Evolutionary conservation across 495 filamentous ascomycete genomes (phyloP).

Genomic region (Aspergillus ellipticus): DNA sequence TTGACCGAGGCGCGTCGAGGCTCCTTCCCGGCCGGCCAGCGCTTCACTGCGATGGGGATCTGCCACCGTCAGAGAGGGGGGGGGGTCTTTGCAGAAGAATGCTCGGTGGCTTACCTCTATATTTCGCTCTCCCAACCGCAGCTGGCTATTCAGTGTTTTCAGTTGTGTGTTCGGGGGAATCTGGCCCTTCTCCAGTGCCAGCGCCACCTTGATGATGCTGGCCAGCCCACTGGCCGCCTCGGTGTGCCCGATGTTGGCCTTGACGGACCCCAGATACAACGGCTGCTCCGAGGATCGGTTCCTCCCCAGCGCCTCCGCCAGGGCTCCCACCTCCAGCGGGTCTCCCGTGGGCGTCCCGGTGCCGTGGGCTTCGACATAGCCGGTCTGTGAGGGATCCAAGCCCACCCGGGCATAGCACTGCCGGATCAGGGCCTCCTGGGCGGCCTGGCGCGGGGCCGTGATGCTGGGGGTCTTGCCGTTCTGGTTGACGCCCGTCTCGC

Average conservation of each 20-base stretch:
- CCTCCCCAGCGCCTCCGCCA: conserved; percentile 6
- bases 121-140: conserved; percentile 33
- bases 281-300: no score
- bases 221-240: conserved; percentile 40
- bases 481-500: conserved; percentile 43
- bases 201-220: conserved; percentile 49
- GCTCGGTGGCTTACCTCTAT: conserved; percentile 1
- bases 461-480: conserved; percentile 26
- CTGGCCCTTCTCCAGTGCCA: conserved; percentile 42
- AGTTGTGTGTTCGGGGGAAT: conserved; percentile 43
- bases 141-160: neutral
- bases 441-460: conserved; percentile 15
- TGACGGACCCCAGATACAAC: conserved; percentile 47
- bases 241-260: conserved; percentile 42
- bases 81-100: no score
- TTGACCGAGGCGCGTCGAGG: conserved; percentile 14
- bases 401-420: conserved; percentile 24
- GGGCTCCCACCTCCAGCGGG: conserved; percentile 3
- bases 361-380: conserved; percentile 31
- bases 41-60: neutral
- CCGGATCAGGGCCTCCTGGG: conserved; percentile 26
- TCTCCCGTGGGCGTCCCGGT: conserved; percentile 34
- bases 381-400: conserved; percentile 15
- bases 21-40: neutral
- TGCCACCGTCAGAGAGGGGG: no score